Evolutionary conservation across 2,329 filamentous ascomycete species (phyloP).

Genomic region (Aspergillus sp.): DNA sequence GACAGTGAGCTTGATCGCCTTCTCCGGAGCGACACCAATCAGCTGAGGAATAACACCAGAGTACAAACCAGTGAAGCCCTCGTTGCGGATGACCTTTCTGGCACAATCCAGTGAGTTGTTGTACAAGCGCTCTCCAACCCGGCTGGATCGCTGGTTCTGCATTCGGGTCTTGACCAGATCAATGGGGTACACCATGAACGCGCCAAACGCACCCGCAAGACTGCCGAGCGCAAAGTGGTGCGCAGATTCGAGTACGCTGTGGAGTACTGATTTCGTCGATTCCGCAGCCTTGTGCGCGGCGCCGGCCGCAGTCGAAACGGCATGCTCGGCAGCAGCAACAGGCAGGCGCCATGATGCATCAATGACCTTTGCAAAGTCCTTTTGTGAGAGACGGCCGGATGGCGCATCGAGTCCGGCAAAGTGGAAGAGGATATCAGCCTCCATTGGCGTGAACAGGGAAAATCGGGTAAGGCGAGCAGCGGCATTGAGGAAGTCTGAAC

Average conservation of each 20-base stretch:
- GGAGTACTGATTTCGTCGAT: slow-evolving; percentile 61
- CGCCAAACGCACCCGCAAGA: slow-evolving; percentile 92
- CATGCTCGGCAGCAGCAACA: slow-evolving; percentile 58
- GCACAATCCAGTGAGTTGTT: slow-evolving; percentile 98
- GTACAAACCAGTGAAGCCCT: slow-evolving; percentile 87
- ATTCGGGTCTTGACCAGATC: slow-evolving; percentile 98
- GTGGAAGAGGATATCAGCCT: slow-evolving; percentile 97
- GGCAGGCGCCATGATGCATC: slow-evolving; percentile 86
- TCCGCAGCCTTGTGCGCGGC: slow-evolving; percentile 59
- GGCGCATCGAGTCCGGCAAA: slow-evolving; percentile 92
- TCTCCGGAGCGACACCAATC: slow-evolving; percentile 97
- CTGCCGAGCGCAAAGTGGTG: slow-evolving; percentile 92
- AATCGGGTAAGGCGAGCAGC: slow-evolving; percentile 89
- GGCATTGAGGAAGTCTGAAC: slow-evolving; percentile 92
- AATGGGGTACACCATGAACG: slow-evolving; percentile 99
- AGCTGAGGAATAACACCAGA: slow-evolving; percentile 94
- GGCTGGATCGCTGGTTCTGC: slow-evolving; percentile 89
- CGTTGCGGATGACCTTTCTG: slow-evolving; percentile 88
- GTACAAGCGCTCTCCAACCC: slow-evolving; percentile 86
- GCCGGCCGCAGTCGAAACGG: slow-evolving; percentile 45
- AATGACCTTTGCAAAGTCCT: slow-evolving; percentile 91
- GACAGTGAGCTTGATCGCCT: slow-evolving; percentile 98
- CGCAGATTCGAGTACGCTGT: slow-evolving; percentile 72
- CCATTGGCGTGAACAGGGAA: slow-evolving; percentile 96
- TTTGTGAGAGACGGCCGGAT: slow-evolving; percentile 78